phyloP scores from a whole-genome alignment of 495 filamentous ascomycete species.

The Barbatosphaeria neglecta region DNA sequence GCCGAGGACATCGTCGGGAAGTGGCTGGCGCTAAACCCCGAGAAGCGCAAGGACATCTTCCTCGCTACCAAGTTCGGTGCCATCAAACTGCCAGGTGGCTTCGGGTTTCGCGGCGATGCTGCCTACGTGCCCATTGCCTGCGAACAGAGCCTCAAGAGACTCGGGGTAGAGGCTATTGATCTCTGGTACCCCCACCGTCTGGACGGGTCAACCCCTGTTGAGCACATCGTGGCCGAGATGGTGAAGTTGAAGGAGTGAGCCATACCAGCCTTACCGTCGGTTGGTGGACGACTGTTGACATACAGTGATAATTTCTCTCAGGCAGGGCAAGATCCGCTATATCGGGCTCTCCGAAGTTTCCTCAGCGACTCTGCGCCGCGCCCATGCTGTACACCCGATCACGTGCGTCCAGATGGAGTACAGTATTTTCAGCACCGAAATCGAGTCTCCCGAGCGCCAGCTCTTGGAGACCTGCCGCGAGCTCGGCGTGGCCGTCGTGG shows the following conservation, averaged over 20 bases:
- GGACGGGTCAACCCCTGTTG: slow-evolving; percentile 29
- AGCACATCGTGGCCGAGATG: slow-evolving; percentile 33
- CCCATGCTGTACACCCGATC: slow-evolving; percentile 47
- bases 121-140: slow-evolving; percentile 38
- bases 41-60: slow-evolving; percentile 45
- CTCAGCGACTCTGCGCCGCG: slow-evolving; percentile 44
- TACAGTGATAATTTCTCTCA: not conserved
- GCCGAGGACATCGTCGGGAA: slow-evolving; percentile 43
- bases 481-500: slow-evolving; percentile 48
- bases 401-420: slow-evolving; percentile 55
- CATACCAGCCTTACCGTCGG: slow-evolving; percentile 8
- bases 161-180: slow-evolving; percentile 37
- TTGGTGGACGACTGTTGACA: slow-evolving; percentile 2
- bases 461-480: slow-evolving; percentile 46
- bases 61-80: slow-evolving; percentile 47
- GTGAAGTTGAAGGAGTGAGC: slow-evolving; percentile 36
- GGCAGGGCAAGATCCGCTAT: slow-evolving; percentile 46
- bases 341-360: slow-evolving; percentile 48
- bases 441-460: slow-evolving; percentile 34
- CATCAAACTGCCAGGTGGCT: slow-evolving; percentile 2
- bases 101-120: slow-evolving; percentile 27
- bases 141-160: slow-evolving; percentile 32
- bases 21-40: slow-evolving; percentile 32
- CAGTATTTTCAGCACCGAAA: slow-evolving; percentile 43
- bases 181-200: slow-evolving; percentile 28